Conservation (phyloP, 73 alveolate species). For the Halteria grandinella region DNA sequence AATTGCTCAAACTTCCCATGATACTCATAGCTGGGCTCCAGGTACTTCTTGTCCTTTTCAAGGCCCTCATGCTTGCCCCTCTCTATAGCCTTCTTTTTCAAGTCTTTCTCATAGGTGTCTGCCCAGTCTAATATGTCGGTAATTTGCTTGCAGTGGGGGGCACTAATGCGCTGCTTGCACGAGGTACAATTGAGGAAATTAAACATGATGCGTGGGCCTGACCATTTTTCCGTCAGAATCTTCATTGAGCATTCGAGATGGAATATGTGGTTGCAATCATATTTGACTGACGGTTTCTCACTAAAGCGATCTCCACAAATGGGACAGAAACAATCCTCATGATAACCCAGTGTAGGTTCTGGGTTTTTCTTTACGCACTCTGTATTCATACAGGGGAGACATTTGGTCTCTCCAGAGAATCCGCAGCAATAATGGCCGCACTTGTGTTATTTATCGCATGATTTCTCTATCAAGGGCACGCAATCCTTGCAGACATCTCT, state of each 20-base stretch:
- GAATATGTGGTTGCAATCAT: constrained; percentile 66
- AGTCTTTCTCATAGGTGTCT: constrained; percentile 65
- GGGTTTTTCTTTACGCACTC: constrained; percentile 62
- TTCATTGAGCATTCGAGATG: constrained; percentile 62
- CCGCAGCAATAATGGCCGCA: constrained; percentile 87
- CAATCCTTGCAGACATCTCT: constrained; percentile 76
- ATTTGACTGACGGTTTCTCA: constrained; percentile 58
- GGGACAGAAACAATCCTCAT: constrained; percentile 61
- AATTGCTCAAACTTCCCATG: constrained; percentile 86
- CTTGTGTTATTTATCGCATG: constrained; percentile 68
- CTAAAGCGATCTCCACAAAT: constrained; percentile 58
- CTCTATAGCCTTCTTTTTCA: constrained; percentile 83
- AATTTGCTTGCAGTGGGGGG: constrained; percentile 71
- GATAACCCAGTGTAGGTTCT: constrained; percentile 52
- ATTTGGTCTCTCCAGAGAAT: constrained; percentile 49
- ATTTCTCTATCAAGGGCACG: constrained; percentile 33
- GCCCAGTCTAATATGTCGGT: constrained; percentile 65
- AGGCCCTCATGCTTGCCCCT: constrained; percentile 93
- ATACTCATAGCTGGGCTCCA: constrained; percentile 80
- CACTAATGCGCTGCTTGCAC: constrained; percentile 62
- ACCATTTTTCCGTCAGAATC: constrained; percentile 44
- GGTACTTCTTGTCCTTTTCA: constrained; percentile 88
- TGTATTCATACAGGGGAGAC: constrained; percentile 79
- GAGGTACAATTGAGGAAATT: constrained; percentile 67
- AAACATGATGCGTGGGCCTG: constrained; percentile 84